These are phyloP conservation scores for Xylariaceae sp. DNA, from an alignment of 2,329 filamentous ascomycete species.

Conservation along the genomic window DNA sequence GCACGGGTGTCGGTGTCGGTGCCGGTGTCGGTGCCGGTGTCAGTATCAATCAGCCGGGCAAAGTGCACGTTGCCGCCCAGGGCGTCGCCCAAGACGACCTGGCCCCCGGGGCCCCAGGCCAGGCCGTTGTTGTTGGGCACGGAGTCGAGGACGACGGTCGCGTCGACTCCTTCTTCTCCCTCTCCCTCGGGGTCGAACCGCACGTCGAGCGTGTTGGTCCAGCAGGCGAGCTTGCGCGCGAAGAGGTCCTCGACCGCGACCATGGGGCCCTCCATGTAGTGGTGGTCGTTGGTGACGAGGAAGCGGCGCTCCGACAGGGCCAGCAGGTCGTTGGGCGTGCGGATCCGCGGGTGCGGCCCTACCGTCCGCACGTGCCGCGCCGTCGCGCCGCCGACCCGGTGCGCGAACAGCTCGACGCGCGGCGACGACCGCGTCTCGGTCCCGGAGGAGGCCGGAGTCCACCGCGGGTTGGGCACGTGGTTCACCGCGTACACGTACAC, in stretches of 20 bases:
- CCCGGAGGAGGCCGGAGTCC: constrained; percentile 14
- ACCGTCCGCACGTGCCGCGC: constrained; percentile 45
- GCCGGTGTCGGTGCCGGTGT: constrained; percentile 23
- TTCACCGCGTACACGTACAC: constrained; percentile 57
- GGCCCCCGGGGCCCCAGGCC: constrained; percentile 35
- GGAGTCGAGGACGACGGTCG: constrained; percentile 32
- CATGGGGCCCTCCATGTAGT: constrained; percentile 39
- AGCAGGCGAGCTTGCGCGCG: constrained; percentile 28
- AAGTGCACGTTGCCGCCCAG: constrained; percentile 40
- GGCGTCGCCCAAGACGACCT: constrained; percentile 37
- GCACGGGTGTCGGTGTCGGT: constrained; percentile 2
- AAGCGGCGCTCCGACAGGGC: constrained; percentile 39
- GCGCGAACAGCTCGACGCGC: constrained; percentile 50
- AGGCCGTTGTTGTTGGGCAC: constrained; percentile 52
- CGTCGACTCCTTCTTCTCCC: constrained; percentile 34
- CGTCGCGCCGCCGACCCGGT: constrained; percentile 35
- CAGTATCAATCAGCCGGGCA: constrained; percentile 18
- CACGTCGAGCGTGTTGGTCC: constrained; percentile 43
- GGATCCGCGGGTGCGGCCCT: constrained; percentile 42
- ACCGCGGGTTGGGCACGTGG: constrained; percentile 44
- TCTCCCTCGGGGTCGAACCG: constrained; percentile 28
- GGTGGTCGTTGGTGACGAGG: constrained; percentile 55
- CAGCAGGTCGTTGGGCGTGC: constrained; percentile 52
- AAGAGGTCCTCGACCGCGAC: constrained; percentile 40
- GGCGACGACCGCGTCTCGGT: constrained; percentile 37